Base-by-base conservation (phyloP, 2,329 filamentous ascomycete species). In the Aspergillus persii region DNA sequence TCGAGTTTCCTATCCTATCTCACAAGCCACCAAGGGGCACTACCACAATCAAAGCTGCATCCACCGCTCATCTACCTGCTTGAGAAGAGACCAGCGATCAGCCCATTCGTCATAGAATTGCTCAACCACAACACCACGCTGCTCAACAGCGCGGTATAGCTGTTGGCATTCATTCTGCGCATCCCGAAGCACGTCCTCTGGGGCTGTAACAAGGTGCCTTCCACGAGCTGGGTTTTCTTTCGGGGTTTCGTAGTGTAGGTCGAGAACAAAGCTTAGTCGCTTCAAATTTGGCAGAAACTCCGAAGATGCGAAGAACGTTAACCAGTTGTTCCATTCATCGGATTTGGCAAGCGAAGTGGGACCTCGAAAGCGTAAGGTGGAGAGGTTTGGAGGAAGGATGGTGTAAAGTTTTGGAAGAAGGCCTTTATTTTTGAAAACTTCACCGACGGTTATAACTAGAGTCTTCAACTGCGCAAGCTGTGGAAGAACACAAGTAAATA, bases 11-110 rank as follows among this genome's bases (percentile, higher is more conserved):
- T 26, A 47, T 44, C 4, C 5, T 44, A 31, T 41, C 12, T n/a
- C n/a, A 47, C 18, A 47, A 47, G 11, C 8, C 8, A 27, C 12
- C 44, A 47, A 27, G 27, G 9, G 27, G 15, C 44, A 23, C 11
- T 11, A 26, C 18, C 18, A 23, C 44, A 23, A 23, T 47, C 44
- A 47, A 47, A 26, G 3, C 3, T 47, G 44, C 18, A 47, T 47
- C 67, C 67, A 69, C 30, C 68, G 64, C 30, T 62, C 53, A 58
- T 69, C 67, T 4, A 69, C 66, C n/a, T 60, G 62, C 53, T 46
- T 53, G 36, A 61, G 51, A 27, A 48, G 8, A 26, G 15, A 18
- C 18, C 47, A 54, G 12, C 27, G 31, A 11, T 64, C 60, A 9
- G 50, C 50, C 57, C 62, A 66, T 15, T 56, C n/a, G 44, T 66